These are phyloP conservation scores for Russula lepida DNA, from an alignment of 768 basidiomycete species.

Conservation along the genomic window DNA sequence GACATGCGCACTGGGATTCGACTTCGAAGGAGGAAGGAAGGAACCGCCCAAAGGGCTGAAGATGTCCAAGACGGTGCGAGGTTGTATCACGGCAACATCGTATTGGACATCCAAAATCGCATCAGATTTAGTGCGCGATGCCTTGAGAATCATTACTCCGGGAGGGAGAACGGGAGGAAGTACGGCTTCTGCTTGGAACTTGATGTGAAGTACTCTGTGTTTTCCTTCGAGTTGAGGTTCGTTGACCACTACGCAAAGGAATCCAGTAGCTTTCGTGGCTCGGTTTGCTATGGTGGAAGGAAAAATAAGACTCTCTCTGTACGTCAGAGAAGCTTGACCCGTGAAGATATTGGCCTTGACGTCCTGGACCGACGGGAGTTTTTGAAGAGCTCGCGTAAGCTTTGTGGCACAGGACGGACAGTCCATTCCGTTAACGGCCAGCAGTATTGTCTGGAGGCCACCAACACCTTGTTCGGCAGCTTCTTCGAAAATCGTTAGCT, in stretches of 20 bases:
- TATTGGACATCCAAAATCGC: slow-evolving; percentile 19
- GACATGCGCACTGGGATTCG: slow-evolving; percentile 24
- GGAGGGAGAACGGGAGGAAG: slow-evolving; percentile 1
- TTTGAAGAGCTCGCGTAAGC: slow-evolving; percentile 7
- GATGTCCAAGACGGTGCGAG: slow-evolving; percentile 29
- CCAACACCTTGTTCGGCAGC: slow-evolving; percentile 3
- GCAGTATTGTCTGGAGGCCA: neutral
- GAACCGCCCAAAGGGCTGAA: slow-evolving; percentile 22
- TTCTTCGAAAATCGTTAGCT: neutral
- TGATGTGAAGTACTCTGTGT: slow-evolving; percentile 9
- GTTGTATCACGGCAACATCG: slow-evolving; percentile 24
- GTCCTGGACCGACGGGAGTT: slow-evolving; percentile 14
- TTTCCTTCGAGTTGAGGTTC: slow-evolving; percentile 1
- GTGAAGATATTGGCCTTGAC: slow-evolving; percentile 15
- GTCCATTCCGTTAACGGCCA: slow-evolving; percentile 18
- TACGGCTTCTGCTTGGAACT: neutral
- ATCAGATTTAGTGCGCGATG: neutral
- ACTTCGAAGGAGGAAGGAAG: slow-evolving; percentile 24
- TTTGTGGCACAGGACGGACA: slow-evolving; percentile 14
- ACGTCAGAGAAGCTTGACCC: slow-evolving; percentile 13
- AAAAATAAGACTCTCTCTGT: slow-evolving; percentile 9
- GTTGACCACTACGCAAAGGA: slow-evolving; percentile 1
- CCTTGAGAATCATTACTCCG: neutral
- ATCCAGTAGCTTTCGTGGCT: slow-evolving; percentile 10
- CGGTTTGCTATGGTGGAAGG: slow-evolving; percentile 10